Evolutionary conservation across 1,139 yeast genomes (phyloP).

Genomic region (Saccharomycopsis hybrid): DNA sequence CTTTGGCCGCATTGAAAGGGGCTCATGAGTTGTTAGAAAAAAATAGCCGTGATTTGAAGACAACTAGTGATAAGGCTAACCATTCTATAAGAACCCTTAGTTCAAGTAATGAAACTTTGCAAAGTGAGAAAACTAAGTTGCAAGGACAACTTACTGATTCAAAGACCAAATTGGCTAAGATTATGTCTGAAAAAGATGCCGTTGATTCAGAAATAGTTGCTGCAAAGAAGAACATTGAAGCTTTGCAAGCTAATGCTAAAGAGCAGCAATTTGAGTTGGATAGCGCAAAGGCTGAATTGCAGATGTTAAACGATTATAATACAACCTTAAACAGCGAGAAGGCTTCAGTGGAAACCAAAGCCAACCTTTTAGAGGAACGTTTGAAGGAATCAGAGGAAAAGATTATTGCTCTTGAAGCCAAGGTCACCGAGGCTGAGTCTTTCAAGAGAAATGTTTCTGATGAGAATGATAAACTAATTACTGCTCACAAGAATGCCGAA

Average conservation of each 20-base stretch:
- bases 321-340: background rate
- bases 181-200: background rate
- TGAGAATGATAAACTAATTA: background rate
- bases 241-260: background rate
- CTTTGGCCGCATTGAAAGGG: constrained; percentile 12
- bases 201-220: background rate
- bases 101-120: too few species aligned
- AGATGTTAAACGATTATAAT: background rate
- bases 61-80: background rate
- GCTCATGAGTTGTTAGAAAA: constrained; percentile 11
- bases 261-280: background rate
- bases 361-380: background rate
- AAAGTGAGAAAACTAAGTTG: too few species aligned
- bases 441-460: background rate
- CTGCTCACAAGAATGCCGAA: background rate
- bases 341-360: background rate
- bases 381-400: background rate
- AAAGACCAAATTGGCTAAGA: background rate
- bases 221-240: background rate
- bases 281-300: background rate
- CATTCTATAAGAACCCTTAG: too few species aligned
- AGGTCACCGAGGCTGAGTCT: background rate
- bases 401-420: background rate
- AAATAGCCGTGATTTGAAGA: background rate
- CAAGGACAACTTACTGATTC: too few species aligned